Evolutionary conservation across 345 rosid genomes (phyloP).

Genomic region (Tarenaya hassleriana): DNA sequence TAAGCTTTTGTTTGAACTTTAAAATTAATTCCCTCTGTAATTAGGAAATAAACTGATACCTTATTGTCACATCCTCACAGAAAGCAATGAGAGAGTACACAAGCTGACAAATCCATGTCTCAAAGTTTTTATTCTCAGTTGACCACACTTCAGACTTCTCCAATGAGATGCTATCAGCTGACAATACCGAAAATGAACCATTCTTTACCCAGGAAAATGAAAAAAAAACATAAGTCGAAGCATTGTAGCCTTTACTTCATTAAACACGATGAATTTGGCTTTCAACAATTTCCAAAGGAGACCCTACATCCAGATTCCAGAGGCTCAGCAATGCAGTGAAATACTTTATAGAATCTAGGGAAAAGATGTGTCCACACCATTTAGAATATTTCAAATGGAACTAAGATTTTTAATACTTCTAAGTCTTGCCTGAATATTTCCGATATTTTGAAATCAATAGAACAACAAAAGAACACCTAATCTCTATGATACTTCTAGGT

Average conservation of each 20-base stretch:
- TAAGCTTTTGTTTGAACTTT: slow-evolving; percentile 2
- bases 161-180: slow-evolving; percentile 55
- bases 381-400: background rate
- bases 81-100: slow-evolving; percentile 63
- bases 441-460: no score
- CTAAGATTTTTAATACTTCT: slow-evolving; percentile 5
- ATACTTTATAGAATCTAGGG: slow-evolving; percentile 4
- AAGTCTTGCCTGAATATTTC: no score
- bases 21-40: slow-evolving; percentile 10
- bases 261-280: background rate
- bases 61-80: slow-evolving; percentile 67
- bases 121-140: slow-evolving; percentile 64
- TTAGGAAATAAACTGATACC: slow-evolving; percentile 37
- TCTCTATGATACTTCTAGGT: no score
- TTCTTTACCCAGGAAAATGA: slow-evolving; percentile 13
- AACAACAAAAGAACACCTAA: no score
- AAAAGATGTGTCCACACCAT: slow-evolving; percentile 7
- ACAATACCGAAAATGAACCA: slow-evolving; percentile 23
- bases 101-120: slow-evolving; percentile 85
- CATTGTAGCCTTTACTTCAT: background rate
- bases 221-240: slow-evolving; percentile 13
- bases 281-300: slow-evolving; percentile 17
- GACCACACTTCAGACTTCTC: slow-evolving; percentile 71
- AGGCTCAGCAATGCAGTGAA: slow-evolving; percentile 9
- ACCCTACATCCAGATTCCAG: slow-evolving; percentile 1